Base-by-base conservation (phyloP, 2,329 filamentous ascomycete genomes). In the Alternaria infectoria region DNA sequence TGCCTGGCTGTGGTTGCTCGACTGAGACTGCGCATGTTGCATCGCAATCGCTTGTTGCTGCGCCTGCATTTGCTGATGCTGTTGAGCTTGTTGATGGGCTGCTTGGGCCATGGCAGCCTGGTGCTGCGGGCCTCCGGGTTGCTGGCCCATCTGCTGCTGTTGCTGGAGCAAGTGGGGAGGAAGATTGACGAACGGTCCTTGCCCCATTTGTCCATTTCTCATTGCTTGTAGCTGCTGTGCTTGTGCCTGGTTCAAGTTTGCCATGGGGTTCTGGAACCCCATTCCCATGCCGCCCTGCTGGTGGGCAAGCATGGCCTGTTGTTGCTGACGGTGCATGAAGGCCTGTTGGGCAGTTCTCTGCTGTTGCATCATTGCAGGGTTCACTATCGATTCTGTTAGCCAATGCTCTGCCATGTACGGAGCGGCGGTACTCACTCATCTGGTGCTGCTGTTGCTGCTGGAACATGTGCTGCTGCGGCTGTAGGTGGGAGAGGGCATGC, bases 401-500 rank as follows among this genome's bases (percentile, higher is more conserved):
- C 12, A 40, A 59, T 19, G 40, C 52, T 15, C 23, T 15, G 49
- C 32, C 9, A 44, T 25, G 32, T 19, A 25, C 11, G 17, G 19
- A 21, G 5, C 17, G 10, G 12, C 10, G 32, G 9, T 15, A 79
- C 80, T 78, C 70, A 82, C 80, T 80, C 74, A 77, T 76, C 43
- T 65, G 72, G 44, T 75, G 72, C 40, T 79, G 79, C 66, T 83
- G 84, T 68, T 81, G 82, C 55, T 81, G 82, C 62, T 85, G 84
- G 69, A 87, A 84, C 78, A 87, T 83, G 63, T 85, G 87, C 70
- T 87, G 85, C 70, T 87, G 85, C 12, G 90, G 90, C 74, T 85
- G 91, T 57, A 93, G 78, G 76, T 94, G 91, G 75, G 90, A 89
- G 72, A 93, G 81, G 17, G 89, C 89, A 80, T 93, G 91, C 63